These are phyloP conservation scores for Dalbergia cultrata DNA, from an alignment of 306 rosid species.

Conservation along the genomic window DNA sequence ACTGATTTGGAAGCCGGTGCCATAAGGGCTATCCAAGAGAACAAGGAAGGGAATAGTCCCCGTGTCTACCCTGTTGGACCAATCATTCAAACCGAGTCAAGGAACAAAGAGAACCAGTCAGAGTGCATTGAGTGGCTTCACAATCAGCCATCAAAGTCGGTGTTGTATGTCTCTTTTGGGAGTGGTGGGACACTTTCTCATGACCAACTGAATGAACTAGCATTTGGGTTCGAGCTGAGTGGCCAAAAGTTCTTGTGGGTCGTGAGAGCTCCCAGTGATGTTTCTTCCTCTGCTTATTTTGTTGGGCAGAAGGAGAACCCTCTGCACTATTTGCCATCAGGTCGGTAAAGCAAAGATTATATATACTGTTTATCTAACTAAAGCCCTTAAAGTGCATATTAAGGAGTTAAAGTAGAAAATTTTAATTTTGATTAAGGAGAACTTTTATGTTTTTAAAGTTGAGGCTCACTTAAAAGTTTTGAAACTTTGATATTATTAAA, in stretches of 20 bases:
- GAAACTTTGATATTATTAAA: too few species aligned
- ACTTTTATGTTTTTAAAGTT: too few species aligned
- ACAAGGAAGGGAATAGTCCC: neutral
- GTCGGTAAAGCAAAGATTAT: neutral
- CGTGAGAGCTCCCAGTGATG: slow-evolving; percentile 35
- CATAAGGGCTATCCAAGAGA: slow-evolving; percentile 7
- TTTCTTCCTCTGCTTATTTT: slow-evolving; percentile 22
- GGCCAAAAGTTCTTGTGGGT: slow-evolving; percentile 55
- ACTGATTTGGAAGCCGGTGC: neutral
- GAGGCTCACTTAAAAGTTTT: too few species aligned
- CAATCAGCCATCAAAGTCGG: slow-evolving; percentile 40
- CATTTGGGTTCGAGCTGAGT: slow-evolving; percentile 52
- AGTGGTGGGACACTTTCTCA: slow-evolving; percentile 54
- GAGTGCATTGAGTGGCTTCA: slow-evolving; percentile 44
- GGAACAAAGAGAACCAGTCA: neutral
- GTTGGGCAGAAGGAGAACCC: slow-evolving; percentile 32
- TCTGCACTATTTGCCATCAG: slow-evolving; percentile 21
- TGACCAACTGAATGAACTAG: slow-evolving; percentile 47
- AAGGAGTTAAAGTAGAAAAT: too few species aligned
- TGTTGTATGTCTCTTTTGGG: slow-evolving; percentile 49
- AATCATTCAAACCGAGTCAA: slow-evolving; percentile 27
- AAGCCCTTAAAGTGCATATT: too few species aligned
- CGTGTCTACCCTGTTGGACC: slow-evolving; percentile 50
- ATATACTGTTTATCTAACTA: too few species aligned
- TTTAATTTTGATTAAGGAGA: too few species aligned